These are phyloP conservation scores for Pythium phragmitis DNA, from an alignment of 352 stramenopile species.

Conservation along the genomic window DNA sequence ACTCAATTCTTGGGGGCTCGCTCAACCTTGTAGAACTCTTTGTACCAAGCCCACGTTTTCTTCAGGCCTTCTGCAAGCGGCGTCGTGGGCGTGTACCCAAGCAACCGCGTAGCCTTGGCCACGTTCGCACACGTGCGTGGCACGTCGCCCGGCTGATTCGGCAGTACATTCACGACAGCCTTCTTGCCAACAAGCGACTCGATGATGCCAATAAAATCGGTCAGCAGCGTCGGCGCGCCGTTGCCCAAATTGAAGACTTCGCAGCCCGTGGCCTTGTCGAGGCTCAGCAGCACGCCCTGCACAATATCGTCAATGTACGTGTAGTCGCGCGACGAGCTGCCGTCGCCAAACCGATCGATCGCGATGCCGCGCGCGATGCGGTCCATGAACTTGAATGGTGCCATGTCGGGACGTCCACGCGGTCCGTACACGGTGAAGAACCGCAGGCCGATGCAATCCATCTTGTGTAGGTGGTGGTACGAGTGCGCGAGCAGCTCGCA, in stretches of 20 bases:
- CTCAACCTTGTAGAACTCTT: conserved; percentile 45
- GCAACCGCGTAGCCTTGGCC: conserved; percentile 90
- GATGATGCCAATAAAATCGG: conserved; percentile 95
- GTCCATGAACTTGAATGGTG: conserved; percentile 98
- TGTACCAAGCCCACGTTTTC: conserved; percentile 95
- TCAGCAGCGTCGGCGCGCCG: conserved; percentile 91
- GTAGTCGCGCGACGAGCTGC: conserved; percentile 94
- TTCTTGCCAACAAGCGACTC: conserved; percentile 93
- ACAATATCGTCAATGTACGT: conserved; percentile 99
- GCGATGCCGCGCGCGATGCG: conserved; percentile 88
- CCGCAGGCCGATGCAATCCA: conserved; percentile 93
- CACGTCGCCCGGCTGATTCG: conserved; percentile 96
- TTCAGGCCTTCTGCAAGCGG: conserved; percentile 91
- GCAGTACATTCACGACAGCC: conserved; percentile 92
- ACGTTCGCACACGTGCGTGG: conserved; percentile 95
- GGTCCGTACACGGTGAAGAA: conserved; percentile 99
- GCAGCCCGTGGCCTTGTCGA: conserved; percentile 76
- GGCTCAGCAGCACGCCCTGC: conserved; percentile 88
- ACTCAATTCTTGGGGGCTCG: conserved; percentile 71
- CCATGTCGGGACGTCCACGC: conserved; percentile 96
- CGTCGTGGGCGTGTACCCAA: conserved; percentile 94
- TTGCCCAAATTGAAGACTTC: conserved; percentile 98
- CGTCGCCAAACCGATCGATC: conserved; percentile 97
- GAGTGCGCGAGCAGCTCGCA: conserved; percentile 97
- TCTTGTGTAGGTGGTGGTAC: conserved; percentile 96